Evolutionary conservation across 768 basidiomycete species (phyloP).

Genomic region (Boletus eberwhitei): DNA sequence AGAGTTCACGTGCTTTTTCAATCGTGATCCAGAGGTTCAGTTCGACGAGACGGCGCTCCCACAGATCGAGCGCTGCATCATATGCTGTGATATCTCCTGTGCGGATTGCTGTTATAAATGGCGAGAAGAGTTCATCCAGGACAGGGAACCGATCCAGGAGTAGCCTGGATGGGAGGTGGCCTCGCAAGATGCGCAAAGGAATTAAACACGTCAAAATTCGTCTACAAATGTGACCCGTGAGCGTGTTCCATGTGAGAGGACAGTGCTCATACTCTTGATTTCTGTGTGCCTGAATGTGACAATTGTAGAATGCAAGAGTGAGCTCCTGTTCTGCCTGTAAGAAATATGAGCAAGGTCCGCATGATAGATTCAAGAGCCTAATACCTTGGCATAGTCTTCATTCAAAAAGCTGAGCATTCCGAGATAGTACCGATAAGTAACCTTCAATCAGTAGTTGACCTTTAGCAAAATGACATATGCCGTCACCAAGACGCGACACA

Average conservation of each 20-base stretch:
- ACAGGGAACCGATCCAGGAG: constrained; percentile 73
- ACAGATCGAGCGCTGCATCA: constrained; percentile 69
- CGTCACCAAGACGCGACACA: constrained; percentile 31
- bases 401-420: constrained; percentile 94
- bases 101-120: constrained; percentile 79
- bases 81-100: constrained; percentile 76
- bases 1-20: constrained; percentile 85
- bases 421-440: constrained; percentile 91
- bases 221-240: constrained; percentile 37
- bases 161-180: constrained; percentile 74
- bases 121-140: constrained; percentile 67
- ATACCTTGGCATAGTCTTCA: constrained; percentile 83
- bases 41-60: constrained; percentile 75
- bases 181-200: constrained; percentile 83
- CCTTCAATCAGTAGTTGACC: constrained; percentile 44
- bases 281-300: constrained; percentile 60
- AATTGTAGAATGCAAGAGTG: constrained; percentile 82
- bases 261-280: constrained; percentile 73
- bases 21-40: constrained; percentile 84
- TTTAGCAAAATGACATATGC: constrained; percentile 4
- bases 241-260: background rate
- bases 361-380: constrained; percentile 3
- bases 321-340: constrained; percentile 82
- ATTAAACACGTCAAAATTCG: constrained; percentile 90
- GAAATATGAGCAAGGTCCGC: background rate